phyloP scores from a whole-genome alignment of 768 basidiomycete genomes.

The Sarcodon aspratus region DNA sequence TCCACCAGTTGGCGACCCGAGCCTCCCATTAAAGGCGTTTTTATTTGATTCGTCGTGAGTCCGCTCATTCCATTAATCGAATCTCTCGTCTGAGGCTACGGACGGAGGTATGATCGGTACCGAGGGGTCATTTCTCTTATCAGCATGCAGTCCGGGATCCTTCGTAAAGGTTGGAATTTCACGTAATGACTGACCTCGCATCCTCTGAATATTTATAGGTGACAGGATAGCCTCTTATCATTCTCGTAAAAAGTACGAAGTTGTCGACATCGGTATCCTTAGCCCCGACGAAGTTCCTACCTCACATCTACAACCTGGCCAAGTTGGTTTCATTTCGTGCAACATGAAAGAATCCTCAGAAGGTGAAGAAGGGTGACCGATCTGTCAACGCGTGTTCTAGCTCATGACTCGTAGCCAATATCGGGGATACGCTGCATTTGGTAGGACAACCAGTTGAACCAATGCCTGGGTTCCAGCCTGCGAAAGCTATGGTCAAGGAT shows the following conservation, averaged over 20 bases:
- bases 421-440: constrained; percentile 87
- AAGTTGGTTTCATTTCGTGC: constrained; percentile 85
- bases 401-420: constrained; percentile 46
- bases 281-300: constrained; percentile 83
- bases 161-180: constrained; percentile 58
- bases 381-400: neutral
- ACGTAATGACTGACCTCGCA: neutral
- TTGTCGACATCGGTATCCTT: constrained; percentile 82
- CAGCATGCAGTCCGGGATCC: constrained; percentile 65
- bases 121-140: constrained; percentile 92
- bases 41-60: constrained; percentile 88
- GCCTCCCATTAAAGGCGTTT: constrained; percentile 65
- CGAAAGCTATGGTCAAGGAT: constrained; percentile 78
- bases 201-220: constrained; percentile 31
- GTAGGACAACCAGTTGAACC: constrained; percentile 66
- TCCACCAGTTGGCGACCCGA: constrained; percentile 47
- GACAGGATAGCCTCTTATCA: constrained; percentile 83
- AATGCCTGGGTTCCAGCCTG: constrained; percentile 83
- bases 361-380: constrained; percentile 32
- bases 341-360: constrained; percentile 97
- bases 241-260: constrained; percentile 81
- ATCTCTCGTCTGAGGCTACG: constrained; percentile 4
- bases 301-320: constrained; percentile 54
- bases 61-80: constrained; percentile 1
- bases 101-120: constrained; percentile 82